A percentile compares a stretch with the other conserved stretches of the same genome.
Conservation (phyloP, 192 early-diverging fungal genomes). For the Entophlyctis helioformis region DNA sequence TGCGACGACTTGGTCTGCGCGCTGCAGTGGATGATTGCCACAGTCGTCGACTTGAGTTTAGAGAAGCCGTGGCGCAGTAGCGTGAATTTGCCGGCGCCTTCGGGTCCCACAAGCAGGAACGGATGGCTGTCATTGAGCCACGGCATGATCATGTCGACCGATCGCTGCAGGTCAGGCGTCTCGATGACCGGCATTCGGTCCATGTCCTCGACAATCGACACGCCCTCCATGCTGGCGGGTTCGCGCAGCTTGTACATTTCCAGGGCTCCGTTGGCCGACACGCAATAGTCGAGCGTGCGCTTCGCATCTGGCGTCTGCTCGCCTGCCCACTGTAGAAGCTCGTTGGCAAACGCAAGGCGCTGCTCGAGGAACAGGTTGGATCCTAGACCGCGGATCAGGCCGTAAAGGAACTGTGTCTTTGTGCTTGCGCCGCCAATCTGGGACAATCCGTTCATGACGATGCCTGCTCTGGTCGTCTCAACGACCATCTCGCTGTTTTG, state of each 20-base stretch:
- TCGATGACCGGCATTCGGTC: slow-evolving; percentile 36
- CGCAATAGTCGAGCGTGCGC: slow-evolving; percentile 28
- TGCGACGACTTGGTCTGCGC: slow-evolving; percentile 41
- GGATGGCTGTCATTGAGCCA: slow-evolving; percentile 37
- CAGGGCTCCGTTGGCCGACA: slow-evolving; percentile 14
- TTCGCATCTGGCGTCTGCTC: slow-evolving; percentile 30
- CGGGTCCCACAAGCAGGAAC: slow-evolving; percentile 38
- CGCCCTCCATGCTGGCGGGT: slow-evolving; percentile 4
- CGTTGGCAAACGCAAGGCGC: slow-evolving; percentile 28
- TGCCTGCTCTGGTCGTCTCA: slow-evolving; percentile 34
- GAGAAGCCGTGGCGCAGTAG: slow-evolving; percentile 37
- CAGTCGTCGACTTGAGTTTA: slow-evolving; percentile 16
- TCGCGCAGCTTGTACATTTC: slow-evolving; percentile 20
- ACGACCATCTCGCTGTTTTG: slow-evolving; percentile 30
- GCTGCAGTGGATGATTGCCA: slow-evolving; percentile 44
- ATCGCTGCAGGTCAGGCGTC: slow-evolving; percentile 29
- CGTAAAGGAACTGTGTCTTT: slow-evolving; percentile 27
- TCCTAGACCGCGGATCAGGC: slow-evolving; percentile 36
- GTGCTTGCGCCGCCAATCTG: slow-evolving; percentile 18
- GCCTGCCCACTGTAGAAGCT: slow-evolving; percentile 27
- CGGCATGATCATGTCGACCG: slow-evolving; percentile 34
- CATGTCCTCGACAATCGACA: slow-evolving; percentile 14
- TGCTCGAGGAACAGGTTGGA: slow-evolving; percentile 30
- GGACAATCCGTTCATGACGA: slow-evolving; percentile 37
- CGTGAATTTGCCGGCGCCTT: slow-evolving; percentile 44